A percentile compares a stretch with the other conserved stretches of the same genome.
phyloP scores from a whole-genome alignment of 331 rosid genomes.

The Quercus tomentella region DNA sequence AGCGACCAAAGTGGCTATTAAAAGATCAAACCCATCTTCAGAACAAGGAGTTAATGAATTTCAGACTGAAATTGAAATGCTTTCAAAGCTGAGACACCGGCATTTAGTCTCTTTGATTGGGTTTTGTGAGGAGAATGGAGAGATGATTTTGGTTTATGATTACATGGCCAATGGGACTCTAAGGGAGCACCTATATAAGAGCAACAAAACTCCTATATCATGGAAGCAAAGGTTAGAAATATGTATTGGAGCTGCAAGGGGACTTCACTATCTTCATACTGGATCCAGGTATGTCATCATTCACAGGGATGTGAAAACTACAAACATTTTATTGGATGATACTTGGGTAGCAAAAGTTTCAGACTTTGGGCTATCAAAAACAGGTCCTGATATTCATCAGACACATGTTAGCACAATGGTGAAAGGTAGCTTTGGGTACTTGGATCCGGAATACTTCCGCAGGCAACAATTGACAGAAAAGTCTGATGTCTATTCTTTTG shows the following conservation, averaged over 20 bases:
- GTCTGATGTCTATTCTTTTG: conserved; percentile 49
- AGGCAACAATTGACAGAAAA: conserved; percentile 38
- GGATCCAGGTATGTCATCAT: conserved; percentile 30
- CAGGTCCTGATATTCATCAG: conserved; percentile 25
- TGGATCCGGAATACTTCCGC: conserved; percentile 40
- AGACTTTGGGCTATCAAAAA: conserved; percentile 42
- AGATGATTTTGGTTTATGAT: conserved; percentile 48
- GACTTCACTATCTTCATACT: conserved; percentile 39
- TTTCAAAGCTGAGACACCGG: conserved; percentile 47
- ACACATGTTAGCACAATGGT: conserved; percentile 43
- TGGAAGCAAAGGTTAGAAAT: conserved; percentile 43
- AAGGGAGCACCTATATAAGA: conserved; percentile 35
- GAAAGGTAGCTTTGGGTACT: conserved; percentile 46
- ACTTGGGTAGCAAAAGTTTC: conserved; percentile 49
- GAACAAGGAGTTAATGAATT: conserved; percentile 43
- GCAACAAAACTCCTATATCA: conserved; percentile 27
- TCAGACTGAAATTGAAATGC: conserved; percentile 46
- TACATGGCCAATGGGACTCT: conserved; percentile 55
- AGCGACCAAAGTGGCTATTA: conserved; percentile 37
- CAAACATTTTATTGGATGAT: conserved; percentile 39
- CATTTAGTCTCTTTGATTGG: conserved; percentile 49
- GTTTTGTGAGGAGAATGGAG: conserved; percentile 39
- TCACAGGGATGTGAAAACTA: conserved; percentile 48
- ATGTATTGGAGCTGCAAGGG: conserved; percentile 38
- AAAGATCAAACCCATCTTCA: conserved; percentile 46